Base-by-base conservation (phyloP, 78 protist genomes). In the Pelomyxa schiedti region DNA sequence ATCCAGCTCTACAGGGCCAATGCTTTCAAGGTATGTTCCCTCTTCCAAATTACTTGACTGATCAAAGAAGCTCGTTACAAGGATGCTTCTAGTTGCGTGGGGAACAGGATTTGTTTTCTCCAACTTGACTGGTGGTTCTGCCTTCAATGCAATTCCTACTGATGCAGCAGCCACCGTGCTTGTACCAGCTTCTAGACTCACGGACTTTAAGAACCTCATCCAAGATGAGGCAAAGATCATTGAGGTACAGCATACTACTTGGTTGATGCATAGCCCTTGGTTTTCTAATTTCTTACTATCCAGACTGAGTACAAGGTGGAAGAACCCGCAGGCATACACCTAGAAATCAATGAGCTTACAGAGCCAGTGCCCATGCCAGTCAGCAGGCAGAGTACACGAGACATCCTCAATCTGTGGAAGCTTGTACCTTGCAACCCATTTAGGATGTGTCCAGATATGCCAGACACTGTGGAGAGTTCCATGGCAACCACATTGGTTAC, bases 21-120 rank as follows among this genome's bases (percentile, higher is more conserved):
- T n/a, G 87, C 87, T 32, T 8, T 81, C 41, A 65, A 42, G 70
- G 75, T 75, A 29, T n/a, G 39, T 47, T 53, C 38, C n/a, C n/a
- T n/a, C n/a, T n/a, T n/a, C n/a, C n/a, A n/a, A n/a, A n/a, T n/a
- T n/a, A n/a, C n/a, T n/a, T n/a, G n/a, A n/a, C n/a, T n/a, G n/a
- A n/a, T n/a, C n/a, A n/a, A n/a, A n/a, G n/a, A n/a, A n/a, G n/a
- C n/a, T n/a, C n/a, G n/a, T n/a, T n/a, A n/a, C n/a, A n/a, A n/a
- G n/a, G n/a, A n/a, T n/a, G n/a, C n/a, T n/a, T n/a, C n/a, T n/a
- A n/a, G n/a, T n/a, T n/a, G n/a, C n/a, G n/a, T n/a, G n/a, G n/a
- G n/a, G n/a, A n/a, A n/a, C n/a, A n/a, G n/a, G n/a, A n/a, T n/a
- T n/a, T n/a, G n/a, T n/a, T n/a, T n/a, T n/a, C n/a, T n/a, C n/a